These are phyloP conservation scores for Medicago truncatula DNA, from an alignment of 306 rosid species.

Conservation along the genomic window DNA sequence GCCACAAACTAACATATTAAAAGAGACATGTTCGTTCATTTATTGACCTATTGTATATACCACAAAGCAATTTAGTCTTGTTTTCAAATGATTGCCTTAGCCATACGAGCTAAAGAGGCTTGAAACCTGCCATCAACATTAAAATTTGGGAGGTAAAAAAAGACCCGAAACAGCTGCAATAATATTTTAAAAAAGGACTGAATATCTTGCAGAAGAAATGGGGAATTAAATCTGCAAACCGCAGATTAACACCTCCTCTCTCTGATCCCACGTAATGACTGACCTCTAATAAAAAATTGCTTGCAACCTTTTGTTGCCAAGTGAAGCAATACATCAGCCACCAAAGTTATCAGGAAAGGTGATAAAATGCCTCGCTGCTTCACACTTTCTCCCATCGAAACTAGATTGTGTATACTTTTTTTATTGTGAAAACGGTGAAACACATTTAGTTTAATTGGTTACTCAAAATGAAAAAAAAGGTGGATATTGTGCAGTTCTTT, in stretches of 20 bases:
- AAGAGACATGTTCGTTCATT: background rate
- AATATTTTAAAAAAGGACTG: background rate
- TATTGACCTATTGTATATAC: background rate
- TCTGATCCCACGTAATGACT: background rate
- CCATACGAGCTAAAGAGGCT: background rate
- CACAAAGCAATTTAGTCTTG: background rate
- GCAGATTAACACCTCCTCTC: background rate
- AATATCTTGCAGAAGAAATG: background rate
- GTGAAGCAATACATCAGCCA: background rate
- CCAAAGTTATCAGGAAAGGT: background rate
- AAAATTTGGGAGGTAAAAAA: background rate
- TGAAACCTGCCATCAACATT: background rate
- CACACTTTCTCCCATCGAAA: background rate
- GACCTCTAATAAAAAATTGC: background rate
- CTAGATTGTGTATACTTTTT: background rate
- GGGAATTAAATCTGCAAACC: background rate
- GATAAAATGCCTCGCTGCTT: background rate
- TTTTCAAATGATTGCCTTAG: background rate
- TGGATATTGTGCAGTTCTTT: constrained; percentile 23
- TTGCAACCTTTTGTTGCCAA: background rate
- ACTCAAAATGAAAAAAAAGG: background rate
- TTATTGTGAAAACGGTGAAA: background rate
- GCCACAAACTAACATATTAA: background rate
- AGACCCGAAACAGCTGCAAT: background rate
- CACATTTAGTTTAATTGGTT: background rate